Conservation (phyloP, 1,139 yeast genomes). For the Arxiozyma telluris region DNA sequence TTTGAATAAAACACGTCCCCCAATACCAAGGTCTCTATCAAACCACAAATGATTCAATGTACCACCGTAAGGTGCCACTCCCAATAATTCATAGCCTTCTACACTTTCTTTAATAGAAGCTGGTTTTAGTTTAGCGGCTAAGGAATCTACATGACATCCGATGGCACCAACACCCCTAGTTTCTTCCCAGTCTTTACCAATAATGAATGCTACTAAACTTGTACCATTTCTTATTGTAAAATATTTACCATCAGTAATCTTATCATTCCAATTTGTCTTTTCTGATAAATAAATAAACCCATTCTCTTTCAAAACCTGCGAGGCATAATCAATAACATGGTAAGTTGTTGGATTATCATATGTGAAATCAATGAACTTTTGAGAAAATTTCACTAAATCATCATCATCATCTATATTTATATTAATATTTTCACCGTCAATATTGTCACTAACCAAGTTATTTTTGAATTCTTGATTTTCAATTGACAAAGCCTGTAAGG, state of each 20-base stretch:
- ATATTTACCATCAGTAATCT: slow-evolving; percentile 37
- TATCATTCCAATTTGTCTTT: slow-evolving; percentile 37
- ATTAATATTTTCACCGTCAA: neutral
- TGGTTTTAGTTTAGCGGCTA: slow-evolving; percentile 53
- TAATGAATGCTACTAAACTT: slow-evolving; percentile 46
- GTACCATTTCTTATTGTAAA: slow-evolving; percentile 52
- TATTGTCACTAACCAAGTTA: neutral
- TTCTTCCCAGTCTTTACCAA: slow-evolving; percentile 51
- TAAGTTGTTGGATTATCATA: slow-evolving; percentile 52
- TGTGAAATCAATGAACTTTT: slow-evolving; percentile 50
- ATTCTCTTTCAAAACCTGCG: slow-evolving; percentile 36
- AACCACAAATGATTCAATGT: slow-evolving; percentile 49
- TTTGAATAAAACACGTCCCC: slow-evolving; percentile 48
- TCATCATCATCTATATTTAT: neutral
- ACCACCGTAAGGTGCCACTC: slow-evolving; percentile 62
- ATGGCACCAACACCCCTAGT: slow-evolving; percentile 49
- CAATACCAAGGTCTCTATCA: slow-evolving; percentile 61
- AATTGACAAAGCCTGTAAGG: slow-evolving; percentile 19
- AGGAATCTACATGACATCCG: slow-evolving; percentile 54
- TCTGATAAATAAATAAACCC: slow-evolving; percentile 51
- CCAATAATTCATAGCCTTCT: slow-evolving; percentile 54
- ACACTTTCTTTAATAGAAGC: slow-evolving; percentile 38
- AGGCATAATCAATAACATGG: slow-evolving; percentile 46
- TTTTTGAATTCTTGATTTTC: neutral
- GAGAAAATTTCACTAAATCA: slow-evolving; percentile 34